Evolutionary conservation across 1,139 yeast genomes (phyloP).

Genomic region (Pichia sp.): DNA sequence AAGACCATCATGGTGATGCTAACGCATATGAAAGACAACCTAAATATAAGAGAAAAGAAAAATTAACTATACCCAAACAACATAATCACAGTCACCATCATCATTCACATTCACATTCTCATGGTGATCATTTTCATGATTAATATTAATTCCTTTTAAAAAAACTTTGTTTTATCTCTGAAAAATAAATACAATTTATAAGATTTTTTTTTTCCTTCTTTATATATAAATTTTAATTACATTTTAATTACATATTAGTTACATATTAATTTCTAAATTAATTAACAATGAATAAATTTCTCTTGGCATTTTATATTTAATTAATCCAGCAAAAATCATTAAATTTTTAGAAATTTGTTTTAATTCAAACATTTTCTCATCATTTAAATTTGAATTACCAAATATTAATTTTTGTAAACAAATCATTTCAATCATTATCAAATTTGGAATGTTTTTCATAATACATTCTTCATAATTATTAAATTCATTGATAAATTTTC

Average conservation of each 20-base stretch:
- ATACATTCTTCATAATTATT: conserved; percentile 61
- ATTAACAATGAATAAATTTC: conserved; percentile 77
- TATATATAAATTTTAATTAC: too few relatives aligned
- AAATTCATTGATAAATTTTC: conserved; percentile 50
- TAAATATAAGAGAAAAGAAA: conserved; percentile 38
- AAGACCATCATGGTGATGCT: conserved; percentile 26
- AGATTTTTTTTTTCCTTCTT: too few relatives aligned
- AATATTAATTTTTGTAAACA: conserved; percentile 48
- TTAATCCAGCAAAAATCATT: conserved; percentile 93
- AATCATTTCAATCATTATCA: conserved; percentile 77
- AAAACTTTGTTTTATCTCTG: neutral
- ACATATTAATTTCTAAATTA: conserved; percentile 54
- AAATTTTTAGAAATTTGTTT: conserved; percentile 72
- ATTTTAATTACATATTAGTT: conserved; percentile 4
- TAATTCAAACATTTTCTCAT: conserved; percentile 44
- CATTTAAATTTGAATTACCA: conserved; percentile 15
- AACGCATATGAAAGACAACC: conserved; percentile 78
- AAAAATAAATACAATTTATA: too few relatives aligned
- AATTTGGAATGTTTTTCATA: conserved; percentile 71
- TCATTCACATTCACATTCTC: conserved; percentile 4
- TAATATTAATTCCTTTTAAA: conserved; percentile 4
- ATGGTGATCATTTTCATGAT: conserved; percentile 11
- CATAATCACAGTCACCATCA: conserved; percentile 12
- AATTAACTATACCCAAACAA: neutral
- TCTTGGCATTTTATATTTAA: conserved; percentile 90